phyloP scores from a whole-genome alignment of 306 rosid genomes.

The Datisca glomerata region DNA sequence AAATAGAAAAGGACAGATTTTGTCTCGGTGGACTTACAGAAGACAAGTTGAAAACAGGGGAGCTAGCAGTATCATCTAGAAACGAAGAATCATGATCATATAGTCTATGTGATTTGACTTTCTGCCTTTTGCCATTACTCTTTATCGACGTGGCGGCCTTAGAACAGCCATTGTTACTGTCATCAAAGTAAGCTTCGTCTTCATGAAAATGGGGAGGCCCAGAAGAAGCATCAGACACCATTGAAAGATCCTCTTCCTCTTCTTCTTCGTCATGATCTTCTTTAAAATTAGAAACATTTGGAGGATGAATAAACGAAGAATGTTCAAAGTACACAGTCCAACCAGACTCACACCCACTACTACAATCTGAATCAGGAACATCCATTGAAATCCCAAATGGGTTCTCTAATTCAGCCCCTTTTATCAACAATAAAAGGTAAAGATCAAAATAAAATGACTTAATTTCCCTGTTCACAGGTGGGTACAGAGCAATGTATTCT shows the following conservation, averaged over 20 bases:
- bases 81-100: conserved; percentile 23
- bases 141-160: conserved; percentile 21
- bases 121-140: conserved; percentile 32
- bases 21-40: conserved; percentile 27
- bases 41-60: conserved; percentile 48
- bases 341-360: conserved; percentile 87
- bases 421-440: conserved; percentile 19
- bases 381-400: conserved; percentile 34
- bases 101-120: conserved; percentile 23
- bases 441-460: not conserved
- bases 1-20: not conserved
- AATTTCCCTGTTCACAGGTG: no score
- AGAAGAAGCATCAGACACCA: conserved; percentile 99
- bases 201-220: conserved; percentile 86
- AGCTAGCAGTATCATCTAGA: conserved; percentile 92
- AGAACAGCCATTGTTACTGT: conserved; percentile 24
- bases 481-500: no score
- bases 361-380: conserved; percentile 57
- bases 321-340: conserved; percentile 90
- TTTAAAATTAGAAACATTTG: conserved; percentile 30
- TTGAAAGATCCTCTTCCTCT: conserved; percentile 74
- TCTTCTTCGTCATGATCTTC: conserved; percentile 18
- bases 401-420: conserved; percentile 15
- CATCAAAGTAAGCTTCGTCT: conserved; percentile 30
- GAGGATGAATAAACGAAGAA: conserved; percentile 41